phyloP scores from a whole-genome alignment of 2,329 filamentous ascomycete genomes.

The Septoria linicola region DNA sequence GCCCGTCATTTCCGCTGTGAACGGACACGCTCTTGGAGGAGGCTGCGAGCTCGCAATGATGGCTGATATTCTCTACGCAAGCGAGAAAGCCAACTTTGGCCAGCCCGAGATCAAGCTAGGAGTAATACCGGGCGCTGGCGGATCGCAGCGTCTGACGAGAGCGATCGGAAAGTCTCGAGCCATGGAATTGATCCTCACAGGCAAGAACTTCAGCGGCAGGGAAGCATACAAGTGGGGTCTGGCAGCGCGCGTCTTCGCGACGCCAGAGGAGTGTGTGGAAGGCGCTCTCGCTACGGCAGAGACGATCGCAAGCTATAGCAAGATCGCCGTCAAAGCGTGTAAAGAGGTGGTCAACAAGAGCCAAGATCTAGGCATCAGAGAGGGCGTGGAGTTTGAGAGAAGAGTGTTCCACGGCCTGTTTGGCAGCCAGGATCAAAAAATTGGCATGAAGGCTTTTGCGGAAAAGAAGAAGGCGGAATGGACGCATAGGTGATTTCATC shows the following conservation, averaged over 20 bases:
- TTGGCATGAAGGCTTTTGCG: constrained; percentile 88
- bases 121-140: constrained; percentile 86
- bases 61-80: constrained; percentile 94
- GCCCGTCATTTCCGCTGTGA: constrained; percentile 89
- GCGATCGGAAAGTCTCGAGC: constrained; percentile 69
- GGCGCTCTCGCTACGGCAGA: constrained; percentile 79
- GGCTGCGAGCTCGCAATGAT: constrained; percentile 97
- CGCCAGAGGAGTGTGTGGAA: constrained; percentile 77
- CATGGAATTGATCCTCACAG: constrained; percentile 89
- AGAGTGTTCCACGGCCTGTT: constrained; percentile 91
- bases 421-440: constrained; percentile 94
- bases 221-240: constrained; percentile 90
- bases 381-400: constrained; percentile 93
- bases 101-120: constrained; percentile 97
- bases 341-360: constrained; percentile 99
- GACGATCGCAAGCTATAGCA: constrained; percentile 83
- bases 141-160: constrained; percentile 81
- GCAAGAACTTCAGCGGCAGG: constrained; percentile 75
- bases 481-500: constrained; percentile 60
- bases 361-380: constrained; percentile 81
- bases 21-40: constrained; percentile 89
- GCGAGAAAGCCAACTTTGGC: constrained; percentile 80
- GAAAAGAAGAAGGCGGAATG: constrained; percentile 93
- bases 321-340: constrained; percentile 80
- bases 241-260: constrained; percentile 76